These are phyloP conservation scores for Aspergillus fijiensis DNA, from an alignment of 2,329 filamentous ascomycete genomes.

Conservation along the genomic window DNA sequence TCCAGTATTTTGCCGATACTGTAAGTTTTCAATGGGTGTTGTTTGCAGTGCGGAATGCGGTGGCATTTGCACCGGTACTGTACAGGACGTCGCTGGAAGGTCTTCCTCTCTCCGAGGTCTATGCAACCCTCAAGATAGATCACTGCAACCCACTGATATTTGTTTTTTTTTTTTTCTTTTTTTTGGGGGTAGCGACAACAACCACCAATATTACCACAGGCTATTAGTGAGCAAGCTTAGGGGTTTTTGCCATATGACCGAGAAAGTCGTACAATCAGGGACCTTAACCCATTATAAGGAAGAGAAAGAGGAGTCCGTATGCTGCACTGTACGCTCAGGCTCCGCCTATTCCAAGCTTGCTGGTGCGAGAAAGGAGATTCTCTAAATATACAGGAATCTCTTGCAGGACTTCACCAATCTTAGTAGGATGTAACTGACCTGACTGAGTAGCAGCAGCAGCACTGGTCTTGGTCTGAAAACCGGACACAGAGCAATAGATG, in stretches of 20 bases:
- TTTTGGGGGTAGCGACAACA: neutral
- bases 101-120: neutral
- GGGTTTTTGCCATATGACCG: neutral
- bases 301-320: too few relatives aligned
- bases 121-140: slow-evolving; percentile 4
- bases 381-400: neutral
- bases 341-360: neutral
- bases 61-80: slow-evolving; percentile 1
- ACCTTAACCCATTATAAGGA: neutral
- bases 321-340: neutral
- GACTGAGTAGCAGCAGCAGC: neutral
- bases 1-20: slow-evolving; percentile 7
- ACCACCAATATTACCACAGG: neutral
- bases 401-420: too few relatives aligned
- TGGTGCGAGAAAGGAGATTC: neutral
- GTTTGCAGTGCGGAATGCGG: slow-evolving; percentile 1
- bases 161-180: neutral
- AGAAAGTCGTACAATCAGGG: neutral
- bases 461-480: neutral
- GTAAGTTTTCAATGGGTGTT: slow-evolving; percentile 2
- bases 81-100: neutral
- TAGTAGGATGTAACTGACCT: too few relatives aligned
- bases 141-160: neutral
- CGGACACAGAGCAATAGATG: slow-evolving; percentile 2
- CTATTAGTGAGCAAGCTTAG: neutral